Base-by-base conservation (phyloP, 352 stramenopile species). In the Pythium sukuiense region DNA sequence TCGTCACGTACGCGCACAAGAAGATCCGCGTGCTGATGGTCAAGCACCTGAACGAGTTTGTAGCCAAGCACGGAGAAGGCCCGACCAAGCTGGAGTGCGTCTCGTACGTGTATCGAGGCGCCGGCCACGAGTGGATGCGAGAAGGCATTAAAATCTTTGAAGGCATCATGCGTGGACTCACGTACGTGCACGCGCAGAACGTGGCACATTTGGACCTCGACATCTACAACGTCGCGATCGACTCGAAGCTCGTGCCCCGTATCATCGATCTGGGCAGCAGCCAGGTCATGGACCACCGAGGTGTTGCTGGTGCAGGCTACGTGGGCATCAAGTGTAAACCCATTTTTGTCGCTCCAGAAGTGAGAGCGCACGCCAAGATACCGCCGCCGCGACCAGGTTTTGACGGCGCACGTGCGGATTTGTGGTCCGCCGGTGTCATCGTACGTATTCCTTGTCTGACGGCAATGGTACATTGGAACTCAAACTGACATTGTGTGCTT, bases 281-380 rank as follows among this genome's bases (percentile, higher is more conserved):
- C 57, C 87, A 92, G 67, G 68, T 95, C 43, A 85, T 93, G 67
- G 84, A 93, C 61, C 77, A 91, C 63, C 70, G 77, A 45, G 76
- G 80, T 0, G 33, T 85, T 29, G 87, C 87, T 26, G 85, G 80
- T 1, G 74, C 64, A 1, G 87, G 87, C 0, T 74, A 80, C 63
- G 81, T 88, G 9, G 78, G 74, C n/a, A 90, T 95, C 76, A 95
- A 95, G 76, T 89, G 77, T 67, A 95, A 95, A 52, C 81, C 80
- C 14, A 61, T 86, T 45, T 95, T 91, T 64, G 83, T 92, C 35
- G 72, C 87, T 2, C 87, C 87, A 1, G 87, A 95, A 69, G 73
- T 95, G 63, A 74, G 81, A 35, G 70, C 70, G 9, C 79, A 93
- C 59, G 75, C 87, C 49, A 83, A 77, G 49, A 73, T 86, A 32